Percentiles rank a stretch among this genome's conserved stretches.
These are phyloP conservation scores for Rosa rugosa DNA, from an alignment of 306 rosid genomes.

Conservation along the genomic window DNA sequence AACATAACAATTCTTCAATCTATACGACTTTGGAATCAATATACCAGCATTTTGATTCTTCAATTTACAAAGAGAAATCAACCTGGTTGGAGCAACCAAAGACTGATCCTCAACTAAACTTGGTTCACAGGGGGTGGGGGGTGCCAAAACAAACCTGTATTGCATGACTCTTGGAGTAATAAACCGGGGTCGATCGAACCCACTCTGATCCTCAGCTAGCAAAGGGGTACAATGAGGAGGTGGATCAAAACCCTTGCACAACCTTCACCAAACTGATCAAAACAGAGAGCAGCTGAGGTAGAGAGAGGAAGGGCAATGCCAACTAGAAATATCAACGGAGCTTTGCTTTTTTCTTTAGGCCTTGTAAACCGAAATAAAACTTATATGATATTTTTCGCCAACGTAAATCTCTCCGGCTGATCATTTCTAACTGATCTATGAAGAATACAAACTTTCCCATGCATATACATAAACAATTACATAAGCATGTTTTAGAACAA, in stretches of 20 bases:
- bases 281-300: too few species aligned
- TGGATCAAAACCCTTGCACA: not conserved
- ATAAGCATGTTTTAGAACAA: too few species aligned
- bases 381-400: too few species aligned
- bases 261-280: too few species aligned
- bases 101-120: not conserved
- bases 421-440: too few species aligned
- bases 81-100: conserved; percentile 2
- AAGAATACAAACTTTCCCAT: too few species aligned
- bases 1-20: not conserved
- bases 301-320: too few species aligned
- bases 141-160: not conserved
- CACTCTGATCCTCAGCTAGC: not conserved
- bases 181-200: not conserved
- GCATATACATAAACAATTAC: too few species aligned
- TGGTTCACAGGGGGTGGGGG: not conserved
- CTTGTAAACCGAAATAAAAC: too few species aligned
- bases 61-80: not conserved
- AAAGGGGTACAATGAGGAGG: not conserved
- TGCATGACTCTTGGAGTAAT: not conserved
- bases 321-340: too few species aligned
- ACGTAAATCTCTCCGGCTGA: too few species aligned
- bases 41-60: not conserved
- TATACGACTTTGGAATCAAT: not conserved
- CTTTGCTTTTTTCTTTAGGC: too few species aligned